Evolutionary conservation across 257 asterid genomes (phyloP).

Genomic region (Gentiana dahurica): DNA sequence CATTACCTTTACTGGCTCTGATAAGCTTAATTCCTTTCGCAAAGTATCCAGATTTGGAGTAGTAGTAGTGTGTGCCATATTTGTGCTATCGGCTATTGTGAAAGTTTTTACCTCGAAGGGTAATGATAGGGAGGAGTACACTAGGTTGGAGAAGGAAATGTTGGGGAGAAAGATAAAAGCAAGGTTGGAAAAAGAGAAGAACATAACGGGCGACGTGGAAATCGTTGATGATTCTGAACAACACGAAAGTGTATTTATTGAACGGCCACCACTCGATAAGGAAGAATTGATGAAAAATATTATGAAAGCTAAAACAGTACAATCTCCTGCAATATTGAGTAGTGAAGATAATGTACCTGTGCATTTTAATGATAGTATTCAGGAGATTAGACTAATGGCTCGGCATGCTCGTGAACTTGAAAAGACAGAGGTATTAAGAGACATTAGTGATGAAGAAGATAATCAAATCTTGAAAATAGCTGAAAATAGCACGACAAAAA

Average conservation of each 20-base stretch:
- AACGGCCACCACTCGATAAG: slow-evolving; percentile 69
- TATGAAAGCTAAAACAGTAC: slow-evolving; percentile 28
- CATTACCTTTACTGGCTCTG: too few relatives aligned
- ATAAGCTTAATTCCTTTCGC: slow-evolving; percentile 7
- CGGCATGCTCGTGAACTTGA: slow-evolving; percentile 60
- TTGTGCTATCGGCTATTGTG: slow-evolving; percentile 38
- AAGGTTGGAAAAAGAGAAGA: slow-evolving; percentile 40
- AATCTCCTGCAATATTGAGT: slow-evolving; percentile 13
- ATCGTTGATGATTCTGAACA: slow-evolving; percentile 35
- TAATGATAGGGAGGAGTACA: slow-evolving; percentile 25
- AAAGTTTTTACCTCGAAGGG: slow-evolving; percentile 17
- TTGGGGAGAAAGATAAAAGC: slow-evolving; percentile 61
- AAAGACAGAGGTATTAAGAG: slow-evolving; percentile 20
- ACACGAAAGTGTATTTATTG: slow-evolving; percentile 22
- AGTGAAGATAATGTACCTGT: slow-evolving; percentile 11
- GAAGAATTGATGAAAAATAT: slow-evolving; percentile 46
- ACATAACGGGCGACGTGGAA: slow-evolving; percentile 48
- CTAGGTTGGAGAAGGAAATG: slow-evolving; percentile 73
- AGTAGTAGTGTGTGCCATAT: slow-evolving; percentile 42
- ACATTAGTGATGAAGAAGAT: slow-evolving; percentile 23
- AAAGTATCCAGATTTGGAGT: slow-evolving; percentile 45
- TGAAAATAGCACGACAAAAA: slow-evolving; percentile 17
- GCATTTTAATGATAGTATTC: slow-evolving; percentile 37
- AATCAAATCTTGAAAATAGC: slow-evolving; percentile 16
- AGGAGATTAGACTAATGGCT: slow-evolving; percentile 71